phyloP scores from a whole-genome alignment of 495 filamentous ascomycete genomes.

The Xylaria curta region DNA sequence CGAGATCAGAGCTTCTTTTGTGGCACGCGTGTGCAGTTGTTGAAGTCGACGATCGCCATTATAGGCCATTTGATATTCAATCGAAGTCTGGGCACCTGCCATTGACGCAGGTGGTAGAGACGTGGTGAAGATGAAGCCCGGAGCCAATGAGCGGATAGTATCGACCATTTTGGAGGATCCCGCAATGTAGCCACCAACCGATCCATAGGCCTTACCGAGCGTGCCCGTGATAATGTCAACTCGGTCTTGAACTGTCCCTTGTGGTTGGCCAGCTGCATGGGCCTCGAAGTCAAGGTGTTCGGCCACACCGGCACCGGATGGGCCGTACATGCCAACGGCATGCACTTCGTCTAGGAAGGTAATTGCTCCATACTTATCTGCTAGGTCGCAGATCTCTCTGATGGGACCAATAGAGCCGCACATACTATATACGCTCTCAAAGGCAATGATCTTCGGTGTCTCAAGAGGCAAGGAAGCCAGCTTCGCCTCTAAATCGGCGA shows the following conservation, averaged over 20 bases:
- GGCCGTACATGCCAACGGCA: neutral
- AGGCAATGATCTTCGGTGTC: neutral
- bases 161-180: constrained; percentile 5
- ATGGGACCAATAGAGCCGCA: neutral
- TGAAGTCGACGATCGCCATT: constrained; percentile 4
- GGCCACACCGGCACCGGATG: neutral
- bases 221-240: neutral
- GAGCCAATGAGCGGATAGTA: neutral
- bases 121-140: constrained; percentile 3
- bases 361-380: neutral
- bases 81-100: constrained; percentile 1
- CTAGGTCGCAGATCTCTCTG: constrained; percentile 3
- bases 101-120: neutral
- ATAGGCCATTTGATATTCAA: constrained; percentile 1
- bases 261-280: neutral
- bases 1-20: constrained; percentile 3
- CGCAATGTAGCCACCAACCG: neutral
- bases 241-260: neutral
- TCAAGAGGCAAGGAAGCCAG: neutral
- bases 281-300: constrained; percentile 1
- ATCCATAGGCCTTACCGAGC: neutral
- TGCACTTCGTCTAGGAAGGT: neutral
- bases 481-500: neutral
- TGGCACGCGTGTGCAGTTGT: constrained; percentile 6
- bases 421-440: constrained; percentile 6